Percentiles rank a stretch among this genome's conserved stretches.
These are phyloP conservation scores for Erigeron canadensis DNA, from an alignment of 129 eudicot genomes.

Conservation along the genomic window DNA sequence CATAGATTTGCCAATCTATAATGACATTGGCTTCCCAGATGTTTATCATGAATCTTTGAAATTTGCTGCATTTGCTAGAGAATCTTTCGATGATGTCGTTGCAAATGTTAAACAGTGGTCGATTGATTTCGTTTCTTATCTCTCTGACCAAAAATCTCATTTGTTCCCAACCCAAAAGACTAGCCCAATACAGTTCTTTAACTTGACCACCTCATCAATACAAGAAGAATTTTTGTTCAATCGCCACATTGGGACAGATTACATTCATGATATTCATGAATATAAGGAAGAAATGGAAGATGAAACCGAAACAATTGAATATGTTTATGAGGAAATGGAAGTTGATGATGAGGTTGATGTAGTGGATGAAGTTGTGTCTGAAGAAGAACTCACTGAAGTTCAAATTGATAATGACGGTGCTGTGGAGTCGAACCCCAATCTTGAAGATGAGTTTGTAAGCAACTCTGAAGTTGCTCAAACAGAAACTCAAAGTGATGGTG, in stretches of 20 bases:
- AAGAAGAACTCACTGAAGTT: slow-evolving; percentile 8
- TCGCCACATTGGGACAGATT: slow-evolving; percentile 26
- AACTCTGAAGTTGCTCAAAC: slow-evolving; percentile 4
- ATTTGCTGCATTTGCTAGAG: slow-evolving; percentile 40
- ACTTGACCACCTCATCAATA: slow-evolving; percentile 36
- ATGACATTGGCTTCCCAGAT: slow-evolving; percentile 36
- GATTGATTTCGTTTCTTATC: slow-evolving; percentile 32
- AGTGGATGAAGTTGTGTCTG: slow-evolving; percentile 15
- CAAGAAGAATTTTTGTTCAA: slow-evolving; percentile 34
- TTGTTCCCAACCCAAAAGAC: slow-evolving; percentile 20
- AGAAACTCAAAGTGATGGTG: slow-evolving; percentile 8
- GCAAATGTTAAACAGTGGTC: slow-evolving; percentile 41
- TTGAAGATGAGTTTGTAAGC: slow-evolving; percentile 28
- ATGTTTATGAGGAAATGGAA: slow-evolving; percentile 27
- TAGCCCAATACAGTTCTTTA: slow-evolving; percentile 25
- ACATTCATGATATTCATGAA: slow-evolving; percentile 22
- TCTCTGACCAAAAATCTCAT: slow-evolving; percentile 36
- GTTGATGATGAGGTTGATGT: slow-evolving; percentile 35
- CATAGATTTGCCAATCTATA: slow-evolving; percentile 24
- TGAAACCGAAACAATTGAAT: slow-evolving; percentile 17
- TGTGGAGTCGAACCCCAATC: slow-evolving; percentile 13
- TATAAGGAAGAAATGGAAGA: slow-evolving; percentile 26
- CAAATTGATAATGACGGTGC: slow-evolving; percentile 2
- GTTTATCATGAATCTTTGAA: slow-evolving; percentile 42
- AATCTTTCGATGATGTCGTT: slow-evolving; percentile 34